A percentile compares a stretch with the other conserved stretches of the same genome.
Evolutionary conservation across 345 rosid species (phyloP).

Genomic region (Lagerstroemia speciosa): DNA sequence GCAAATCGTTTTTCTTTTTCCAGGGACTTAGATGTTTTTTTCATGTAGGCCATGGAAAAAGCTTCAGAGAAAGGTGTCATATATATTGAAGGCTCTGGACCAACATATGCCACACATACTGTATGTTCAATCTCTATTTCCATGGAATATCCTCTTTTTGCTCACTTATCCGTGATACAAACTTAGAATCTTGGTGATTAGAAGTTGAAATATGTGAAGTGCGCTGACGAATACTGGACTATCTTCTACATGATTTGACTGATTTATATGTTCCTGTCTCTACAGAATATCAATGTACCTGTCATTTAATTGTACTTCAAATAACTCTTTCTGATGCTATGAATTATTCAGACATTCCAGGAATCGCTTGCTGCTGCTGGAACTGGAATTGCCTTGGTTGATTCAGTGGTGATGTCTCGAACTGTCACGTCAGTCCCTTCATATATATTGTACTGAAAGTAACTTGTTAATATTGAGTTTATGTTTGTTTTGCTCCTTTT

Average conservation of each 20-base stretch:
- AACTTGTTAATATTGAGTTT: background rate
- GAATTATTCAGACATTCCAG: constrained; percentile 63
- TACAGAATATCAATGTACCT: background rate
- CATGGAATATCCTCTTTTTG: background rate
- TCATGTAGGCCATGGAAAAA: constrained; percentile 65
- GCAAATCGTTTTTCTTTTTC: background rate
- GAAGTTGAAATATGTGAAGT: background rate
- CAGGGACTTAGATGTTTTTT: background rate
- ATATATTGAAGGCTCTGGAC: constrained; percentile 76
- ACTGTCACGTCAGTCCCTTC: constrained; percentile 44
- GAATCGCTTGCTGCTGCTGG: constrained; percentile 92
- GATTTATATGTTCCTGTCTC: background rate
- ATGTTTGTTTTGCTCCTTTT: background rate
- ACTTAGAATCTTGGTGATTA: background rate
- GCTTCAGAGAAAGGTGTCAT: constrained; percentile 68
- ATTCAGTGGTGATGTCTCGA: constrained; percentile 93
- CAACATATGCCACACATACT: constrained; percentile 82
- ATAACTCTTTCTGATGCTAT: constrained; percentile 4
- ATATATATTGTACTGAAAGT: constrained; percentile 5
- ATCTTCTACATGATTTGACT: background rate
- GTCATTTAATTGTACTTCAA: background rate
- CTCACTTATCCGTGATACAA: background rate
- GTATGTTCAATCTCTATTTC: constrained; percentile 29
- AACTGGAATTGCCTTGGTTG: constrained; percentile 81
- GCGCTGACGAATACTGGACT: background rate